Evolutionary conservation across 2,329 filamentous ascomycete genomes (phyloP).

Genomic region (Kalmusia sp.): DNA sequence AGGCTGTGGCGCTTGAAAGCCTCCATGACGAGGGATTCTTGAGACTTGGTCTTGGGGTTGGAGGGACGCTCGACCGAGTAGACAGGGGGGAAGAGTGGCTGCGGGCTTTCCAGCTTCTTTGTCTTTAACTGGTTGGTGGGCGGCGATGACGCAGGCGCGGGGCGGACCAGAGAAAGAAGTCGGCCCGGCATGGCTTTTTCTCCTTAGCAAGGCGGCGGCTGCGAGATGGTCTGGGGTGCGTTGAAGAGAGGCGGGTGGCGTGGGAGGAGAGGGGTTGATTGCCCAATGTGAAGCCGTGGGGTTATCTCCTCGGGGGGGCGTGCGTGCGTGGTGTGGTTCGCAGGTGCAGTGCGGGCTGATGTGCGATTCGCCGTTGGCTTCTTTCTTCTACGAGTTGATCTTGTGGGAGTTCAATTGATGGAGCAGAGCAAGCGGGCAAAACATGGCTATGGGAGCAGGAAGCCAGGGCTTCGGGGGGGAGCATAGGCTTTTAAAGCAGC

Average conservation of each 20-base stretch:
- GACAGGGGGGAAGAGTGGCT: conserved; percentile 40
- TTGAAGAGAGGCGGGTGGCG: conserved; percentile 22
- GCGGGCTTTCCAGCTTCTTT: conserved; percentile 22
- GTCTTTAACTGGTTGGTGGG: conserved; percentile 27
- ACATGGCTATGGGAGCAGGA: conserved; percentile 34
- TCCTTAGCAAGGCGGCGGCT: conserved; percentile 13
- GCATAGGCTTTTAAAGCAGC: conserved; percentile 26
- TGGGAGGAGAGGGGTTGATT: conserved; percentile 14
- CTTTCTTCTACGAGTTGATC: conserved; percentile 41
- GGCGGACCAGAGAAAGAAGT: conserved; percentile 41
- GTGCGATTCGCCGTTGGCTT: no score
- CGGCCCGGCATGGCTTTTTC: conserved; percentile 42
- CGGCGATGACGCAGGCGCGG: conserved; percentile 40
- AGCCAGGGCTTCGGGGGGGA: conserved; percentile 16
- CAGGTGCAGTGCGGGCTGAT: no score
- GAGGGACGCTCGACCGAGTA: conserved; percentile 44
- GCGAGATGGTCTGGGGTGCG: conserved; percentile 35
- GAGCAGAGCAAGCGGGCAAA: conserved; percentile 35
- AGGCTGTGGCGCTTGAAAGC: conserved; percentile 47
- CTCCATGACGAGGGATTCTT: conserved; percentile 48
- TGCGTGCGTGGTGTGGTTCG: conserved; percentile 12
- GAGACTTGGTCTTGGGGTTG: conserved; percentile 35
- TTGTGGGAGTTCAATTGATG: conserved; percentile 45
- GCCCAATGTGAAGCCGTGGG: conserved; percentile 27
- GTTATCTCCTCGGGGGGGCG: conserved; percentile 22